These are phyloP conservation scores for Boletus tomentosulus DNA, from an alignment of 768 basidiomycete genomes.

Conservation along the genomic window DNA sequence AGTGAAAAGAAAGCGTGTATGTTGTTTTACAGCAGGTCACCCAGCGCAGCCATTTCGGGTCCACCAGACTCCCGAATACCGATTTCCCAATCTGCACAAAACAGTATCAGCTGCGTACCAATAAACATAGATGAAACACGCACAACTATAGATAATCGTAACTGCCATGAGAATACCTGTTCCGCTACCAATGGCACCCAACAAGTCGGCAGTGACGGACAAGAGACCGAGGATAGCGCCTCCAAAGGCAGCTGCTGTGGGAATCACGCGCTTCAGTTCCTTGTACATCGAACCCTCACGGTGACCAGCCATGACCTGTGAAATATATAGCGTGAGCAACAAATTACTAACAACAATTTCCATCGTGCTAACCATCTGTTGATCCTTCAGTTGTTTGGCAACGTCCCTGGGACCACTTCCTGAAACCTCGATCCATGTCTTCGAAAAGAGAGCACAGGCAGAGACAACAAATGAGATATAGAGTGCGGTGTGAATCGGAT, in stretches of 20 bases:
- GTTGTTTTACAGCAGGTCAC: slow-evolving; percentile 61
- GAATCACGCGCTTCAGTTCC: no score
- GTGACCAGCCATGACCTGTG: no score
- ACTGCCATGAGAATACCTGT: no score
- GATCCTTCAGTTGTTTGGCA: slow-evolving; percentile 97
- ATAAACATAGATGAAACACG: no score
- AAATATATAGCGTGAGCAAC: no score
- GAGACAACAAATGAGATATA: slow-evolving; percentile 92
- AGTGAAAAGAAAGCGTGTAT: background rate
- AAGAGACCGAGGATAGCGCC: no score
- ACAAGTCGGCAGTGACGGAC: no score
- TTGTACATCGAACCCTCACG: no score
- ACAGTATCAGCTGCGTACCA: background rate
- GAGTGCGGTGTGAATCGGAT: slow-evolving; percentile 89
- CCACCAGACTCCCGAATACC: slow-evolving; percentile 77
- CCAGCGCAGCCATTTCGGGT: slow-evolving; percentile 76
- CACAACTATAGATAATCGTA: no score
- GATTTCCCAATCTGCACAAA: slow-evolving; percentile 81
- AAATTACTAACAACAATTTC: no score
- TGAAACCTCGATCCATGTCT: slow-evolving; percentile 99
- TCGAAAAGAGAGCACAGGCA: slow-evolving; percentile 95
- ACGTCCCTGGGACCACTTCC: slow-evolving; percentile 94
- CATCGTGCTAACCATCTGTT: slow-evolving; percentile 71
- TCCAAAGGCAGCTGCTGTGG: no score
- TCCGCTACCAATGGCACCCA: no score